Percentiles rank a stretch among this genome's conserved stretches.
These are phyloP conservation scores for Chlamydomonas eustigma DNA, from an alignment of 139 green algal genomes.

Conservation along the genomic window DNA sequence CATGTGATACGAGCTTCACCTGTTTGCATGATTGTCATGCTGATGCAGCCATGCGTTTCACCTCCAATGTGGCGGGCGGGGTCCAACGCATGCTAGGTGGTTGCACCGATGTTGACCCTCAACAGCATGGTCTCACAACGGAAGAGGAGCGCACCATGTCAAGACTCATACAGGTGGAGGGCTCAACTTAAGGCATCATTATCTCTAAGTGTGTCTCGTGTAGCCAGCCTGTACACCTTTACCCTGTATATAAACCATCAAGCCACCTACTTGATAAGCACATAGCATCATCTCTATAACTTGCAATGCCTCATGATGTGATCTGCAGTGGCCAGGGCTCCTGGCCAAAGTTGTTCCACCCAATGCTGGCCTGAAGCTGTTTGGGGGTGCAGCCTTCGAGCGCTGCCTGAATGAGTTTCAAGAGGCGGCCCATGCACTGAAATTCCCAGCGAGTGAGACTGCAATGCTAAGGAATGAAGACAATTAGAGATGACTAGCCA, in stretches of 20 bases:
- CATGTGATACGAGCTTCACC: too few species aligned
- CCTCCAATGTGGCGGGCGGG: constrained; percentile 17
- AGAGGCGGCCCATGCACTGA: constrained; percentile 55
- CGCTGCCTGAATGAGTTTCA: constrained; percentile 85
- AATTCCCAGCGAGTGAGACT: constrained; percentile 68
- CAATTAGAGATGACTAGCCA: too few species aligned
- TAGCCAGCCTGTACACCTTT: too few species aligned
- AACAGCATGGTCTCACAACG: constrained; percentile 70
- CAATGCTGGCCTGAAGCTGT: constrained; percentile 77
- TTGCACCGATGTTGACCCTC: constrained; percentile 64
- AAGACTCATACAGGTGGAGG: background rate
- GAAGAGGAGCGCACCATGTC: constrained; percentile 65
- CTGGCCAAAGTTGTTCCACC: constrained; percentile 35
- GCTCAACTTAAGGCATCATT: too few species aligned
- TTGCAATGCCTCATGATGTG: background rate
- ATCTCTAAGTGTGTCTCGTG: too few species aligned
- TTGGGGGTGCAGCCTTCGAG: constrained; percentile 89
- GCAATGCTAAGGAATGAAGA: too few species aligned
- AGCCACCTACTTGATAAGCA: too few species aligned
- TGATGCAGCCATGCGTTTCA: constrained; percentile 32
- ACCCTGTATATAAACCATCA: too few species aligned
- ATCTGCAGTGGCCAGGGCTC: constrained; percentile 62
- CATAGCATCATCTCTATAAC: background rate
- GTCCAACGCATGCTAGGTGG: constrained; percentile 69
- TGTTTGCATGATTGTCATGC: background rate